A percentile compares a stretch with the other conserved stretches of the same genome.
Evolutionary conservation across 164 flowering plant species (phyloP).

Genomic region (Liriodendron chinense): DNA sequence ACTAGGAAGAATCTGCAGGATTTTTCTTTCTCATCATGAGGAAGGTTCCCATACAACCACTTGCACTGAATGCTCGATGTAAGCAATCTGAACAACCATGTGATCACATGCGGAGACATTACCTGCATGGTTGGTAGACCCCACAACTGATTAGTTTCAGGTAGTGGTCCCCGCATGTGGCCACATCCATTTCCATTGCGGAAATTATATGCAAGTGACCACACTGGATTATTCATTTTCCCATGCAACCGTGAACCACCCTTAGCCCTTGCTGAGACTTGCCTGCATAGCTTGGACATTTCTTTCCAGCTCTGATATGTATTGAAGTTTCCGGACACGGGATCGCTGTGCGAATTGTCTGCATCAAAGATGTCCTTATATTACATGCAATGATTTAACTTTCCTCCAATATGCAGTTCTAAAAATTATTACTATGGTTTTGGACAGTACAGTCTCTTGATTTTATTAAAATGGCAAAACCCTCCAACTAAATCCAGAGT

Average conservation of each 20-base stretch:
- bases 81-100: not conserved
- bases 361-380: slow-evolving; percentile 18
- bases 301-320: slow-evolving; percentile 91
- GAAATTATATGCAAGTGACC: not conserved
- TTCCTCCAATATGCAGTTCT: not conserved
- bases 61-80: not conserved
- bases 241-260: not conserved
- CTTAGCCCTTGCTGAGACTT: slow-evolving; percentile 17
- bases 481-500: not conserved
- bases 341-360: slow-evolving; percentile 98
- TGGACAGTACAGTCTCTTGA: not conserved
- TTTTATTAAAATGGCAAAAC: not conserved
- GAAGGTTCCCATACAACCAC: not conserved
- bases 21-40: not conserved
- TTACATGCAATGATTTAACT: not conserved
- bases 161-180: not conserved
- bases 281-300: slow-evolving; percentile 85
- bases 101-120: not conserved
- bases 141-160: not conserved
- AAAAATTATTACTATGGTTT: not conserved
- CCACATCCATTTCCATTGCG: not conserved
- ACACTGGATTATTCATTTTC: not conserved
- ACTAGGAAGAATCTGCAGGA: not conserved
- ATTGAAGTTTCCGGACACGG: slow-evolving; percentile 93
- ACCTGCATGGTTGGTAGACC: not conserved